phyloP scores from a whole-genome alignment of 345 rosid genomes.

The Excoecaria agallocha region DNA sequence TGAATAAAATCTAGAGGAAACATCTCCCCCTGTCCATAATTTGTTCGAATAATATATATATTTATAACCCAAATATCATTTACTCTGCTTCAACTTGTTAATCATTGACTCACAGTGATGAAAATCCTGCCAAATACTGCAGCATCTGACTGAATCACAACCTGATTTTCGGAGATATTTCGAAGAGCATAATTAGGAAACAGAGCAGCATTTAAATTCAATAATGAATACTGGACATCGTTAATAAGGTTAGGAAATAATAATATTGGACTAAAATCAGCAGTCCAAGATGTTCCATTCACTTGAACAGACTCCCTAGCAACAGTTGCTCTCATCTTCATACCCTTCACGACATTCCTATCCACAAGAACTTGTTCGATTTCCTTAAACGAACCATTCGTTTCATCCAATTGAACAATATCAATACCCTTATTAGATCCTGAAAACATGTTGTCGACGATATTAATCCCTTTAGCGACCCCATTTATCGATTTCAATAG shows the following conservation, averaged over 20 bases:
- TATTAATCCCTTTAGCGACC: constrained; percentile 48
- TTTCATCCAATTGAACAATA: constrained; percentile 68
- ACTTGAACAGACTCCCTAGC: constrained; percentile 53
- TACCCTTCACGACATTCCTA: constrained; percentile 65
- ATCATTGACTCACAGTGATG: constrained; percentile 61
- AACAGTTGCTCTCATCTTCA: constrained; percentile 59
- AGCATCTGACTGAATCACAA: constrained; percentile 55
- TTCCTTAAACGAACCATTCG: constrained; percentile 36
- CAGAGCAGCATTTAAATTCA: constrained; percentile 30
- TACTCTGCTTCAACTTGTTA: background rate
- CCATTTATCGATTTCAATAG: constrained; percentile 63
- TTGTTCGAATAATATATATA: background rate
- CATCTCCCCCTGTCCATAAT: background rate
- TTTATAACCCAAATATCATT: background rate
- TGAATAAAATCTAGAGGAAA: no score
- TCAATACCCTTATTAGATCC: constrained; percentile 53
- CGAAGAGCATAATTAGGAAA: constrained; percentile 62
- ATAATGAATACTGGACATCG: constrained; percentile 64
- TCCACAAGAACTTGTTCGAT: constrained; percentile 70
- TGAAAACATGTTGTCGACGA: constrained; percentile 81
- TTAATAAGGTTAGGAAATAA: constrained; percentile 66
- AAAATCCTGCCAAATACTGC: constrained; percentile 51
- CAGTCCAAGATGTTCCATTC: constrained; percentile 66
- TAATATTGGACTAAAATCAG: constrained; percentile 56
- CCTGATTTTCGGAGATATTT: constrained; percentile 54